These are phyloP conservation scores for Fallopia convolvulus DNA, from an alignment of 148 eudicot genomes.

Conservation along the genomic window DNA sequence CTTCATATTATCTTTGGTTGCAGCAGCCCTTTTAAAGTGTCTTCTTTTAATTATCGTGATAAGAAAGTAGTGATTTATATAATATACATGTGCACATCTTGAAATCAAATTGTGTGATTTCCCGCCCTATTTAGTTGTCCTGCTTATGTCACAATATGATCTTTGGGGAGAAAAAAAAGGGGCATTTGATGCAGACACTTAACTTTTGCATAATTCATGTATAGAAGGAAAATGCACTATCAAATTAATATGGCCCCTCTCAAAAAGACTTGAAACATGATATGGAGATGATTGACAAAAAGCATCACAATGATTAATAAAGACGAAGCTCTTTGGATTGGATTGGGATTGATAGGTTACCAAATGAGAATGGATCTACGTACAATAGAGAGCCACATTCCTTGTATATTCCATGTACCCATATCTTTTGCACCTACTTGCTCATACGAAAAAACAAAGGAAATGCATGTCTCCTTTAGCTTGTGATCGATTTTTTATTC, in stretches of 20 bases:
- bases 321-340: neutral
- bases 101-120: neutral
- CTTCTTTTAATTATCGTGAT: neutral
- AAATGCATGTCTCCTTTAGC: neutral
- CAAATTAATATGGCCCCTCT: neutral
- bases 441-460: neutral
- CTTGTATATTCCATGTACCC: neutral
- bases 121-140: neutral
- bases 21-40: neutral
- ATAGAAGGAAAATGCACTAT: neutral
- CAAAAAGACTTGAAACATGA: constrained; percentile 6
- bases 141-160: neutral
- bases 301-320: constrained; percentile 4
- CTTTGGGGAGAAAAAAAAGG: neutral
- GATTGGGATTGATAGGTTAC: neutral
- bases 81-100: neutral
- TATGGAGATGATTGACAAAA: constrained; percentile 4
- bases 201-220: constrained; percentile 3
- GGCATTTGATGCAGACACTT: neutral
- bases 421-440: neutral
- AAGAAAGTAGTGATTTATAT: neutral
- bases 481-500: neutral
- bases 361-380: constrained; percentile 1
- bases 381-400: neutral
- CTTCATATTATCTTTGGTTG: neutral